A percentile compares a stretch with the other conserved stretches of the same genome.
phyloP scores from a whole-genome alignment of 2,329 filamentous ascomycete genomes.

The Amauroascus verrucosus region DNA sequence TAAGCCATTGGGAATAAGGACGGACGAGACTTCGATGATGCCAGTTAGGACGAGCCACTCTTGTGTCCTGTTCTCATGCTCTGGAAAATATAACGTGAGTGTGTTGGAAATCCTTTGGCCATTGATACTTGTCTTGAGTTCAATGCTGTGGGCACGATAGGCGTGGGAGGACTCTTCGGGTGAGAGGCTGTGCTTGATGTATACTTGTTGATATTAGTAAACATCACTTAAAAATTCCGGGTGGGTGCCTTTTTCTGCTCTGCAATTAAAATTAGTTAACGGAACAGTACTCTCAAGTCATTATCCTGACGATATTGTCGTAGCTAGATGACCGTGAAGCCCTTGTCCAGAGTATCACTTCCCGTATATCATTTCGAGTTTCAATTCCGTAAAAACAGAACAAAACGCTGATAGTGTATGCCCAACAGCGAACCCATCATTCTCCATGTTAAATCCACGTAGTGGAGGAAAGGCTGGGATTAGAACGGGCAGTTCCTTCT shows the following conservation, averaged over 20 bases:
- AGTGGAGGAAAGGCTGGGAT: conserved; percentile 27
- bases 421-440: conserved; percentile 38
- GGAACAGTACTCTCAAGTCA: too few relatives aligned
- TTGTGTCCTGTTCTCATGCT: too few relatives aligned
- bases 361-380: background rate
- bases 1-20: conserved; percentile 27
- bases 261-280: too few relatives aligned
- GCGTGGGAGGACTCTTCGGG: background rate
- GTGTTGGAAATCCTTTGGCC: too few relatives aligned
- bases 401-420: conserved; percentile 24
- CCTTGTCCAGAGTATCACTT: background rate
- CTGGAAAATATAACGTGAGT: background rate
- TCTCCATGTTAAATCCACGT: conserved; percentile 20
- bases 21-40: conserved; percentile 39
- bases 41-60: conserved; percentile 16
- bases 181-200: background rate
- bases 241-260: too few relatives aligned
- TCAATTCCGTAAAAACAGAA: background rate
- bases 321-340: background rate
- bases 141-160: too few relatives aligned
- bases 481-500: conserved; percentile 38
- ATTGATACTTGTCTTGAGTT: too few relatives aligned
- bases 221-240: too few relatives aligned
- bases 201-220: too few relatives aligned
- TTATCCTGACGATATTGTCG: too few relatives aligned